Percentiles rank a stretch among this genome's conserved stretches.
These are phyloP conservation scores for Paracoccidioides brasiliensis DNA, from an alignment of 2,329 filamentous ascomycete species.

Conservation along the genomic window DNA sequence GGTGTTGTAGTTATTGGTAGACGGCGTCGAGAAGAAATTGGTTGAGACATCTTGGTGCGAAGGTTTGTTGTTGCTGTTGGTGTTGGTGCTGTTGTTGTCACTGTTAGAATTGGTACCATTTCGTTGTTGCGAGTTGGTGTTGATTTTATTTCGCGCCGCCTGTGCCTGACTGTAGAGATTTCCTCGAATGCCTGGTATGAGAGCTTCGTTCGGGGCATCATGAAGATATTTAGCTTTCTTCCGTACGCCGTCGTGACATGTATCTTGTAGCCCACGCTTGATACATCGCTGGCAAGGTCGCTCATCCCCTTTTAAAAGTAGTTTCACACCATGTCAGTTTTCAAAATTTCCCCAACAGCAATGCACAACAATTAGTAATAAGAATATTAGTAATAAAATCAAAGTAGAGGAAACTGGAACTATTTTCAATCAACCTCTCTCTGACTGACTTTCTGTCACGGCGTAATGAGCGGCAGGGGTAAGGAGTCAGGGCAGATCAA, in stretches of 20 bases:
- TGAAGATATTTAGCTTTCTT: conserved; percentile 99
- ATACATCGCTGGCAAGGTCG: conserved; percentile 88
- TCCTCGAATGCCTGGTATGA: conserved; percentile 71
- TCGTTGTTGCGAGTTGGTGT: conserved; percentile 14
- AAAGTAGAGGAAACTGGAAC: too few relatives aligned
- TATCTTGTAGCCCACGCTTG: conserved; percentile 79
- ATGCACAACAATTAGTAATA: too few relatives aligned
- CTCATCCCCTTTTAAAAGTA: conserved; percentile 61
- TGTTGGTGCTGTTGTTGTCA: conserved; percentile 15
- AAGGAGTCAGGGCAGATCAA: not conserved
- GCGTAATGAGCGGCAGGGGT: not conserved
- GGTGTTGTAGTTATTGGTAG: conserved; percentile 20
- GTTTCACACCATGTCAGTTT: conserved; percentile 16
- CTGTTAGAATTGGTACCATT: conserved; percentile 14
- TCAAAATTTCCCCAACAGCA: not conserved
- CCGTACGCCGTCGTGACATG: conserved; percentile 87
- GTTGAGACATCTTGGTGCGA: conserved; percentile 24
- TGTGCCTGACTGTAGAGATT: conserved; percentile 43
- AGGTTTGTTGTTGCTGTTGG: conserved; percentile 18
- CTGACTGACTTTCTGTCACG: not conserved
- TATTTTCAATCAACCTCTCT: not conserved
- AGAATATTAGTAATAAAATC: too few relatives aligned
- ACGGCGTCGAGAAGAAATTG: conserved; percentile 32
- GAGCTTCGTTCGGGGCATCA: conserved; percentile 78
- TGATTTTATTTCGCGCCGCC: conserved; percentile 22